These are phyloP conservation scores for Populus hybrid DNA, from an alignment of 441 rosid genomes.

Conservation along the genomic window DNA sequence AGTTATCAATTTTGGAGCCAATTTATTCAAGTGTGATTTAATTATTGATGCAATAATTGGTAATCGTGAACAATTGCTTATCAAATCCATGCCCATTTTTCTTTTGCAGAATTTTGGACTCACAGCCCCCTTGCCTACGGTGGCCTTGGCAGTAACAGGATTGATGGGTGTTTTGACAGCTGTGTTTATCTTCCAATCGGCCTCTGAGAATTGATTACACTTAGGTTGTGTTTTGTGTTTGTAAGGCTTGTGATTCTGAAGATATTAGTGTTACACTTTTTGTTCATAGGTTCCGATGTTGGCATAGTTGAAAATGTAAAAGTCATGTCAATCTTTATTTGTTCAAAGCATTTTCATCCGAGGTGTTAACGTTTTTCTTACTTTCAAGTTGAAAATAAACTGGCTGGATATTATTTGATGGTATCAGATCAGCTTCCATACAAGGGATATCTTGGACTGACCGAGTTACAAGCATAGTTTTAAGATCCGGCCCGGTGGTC, in stretches of 20 bases:
- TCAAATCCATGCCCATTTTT: background rate
- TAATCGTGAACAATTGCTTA: background rate
- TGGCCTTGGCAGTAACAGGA: conserved; percentile 81
- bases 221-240: conserved; percentile 1
- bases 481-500: no score
- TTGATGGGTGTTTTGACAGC: conserved; percentile 73
- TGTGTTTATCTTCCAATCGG: conserved; percentile 76
- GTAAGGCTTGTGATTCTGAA: conserved; percentile 22
- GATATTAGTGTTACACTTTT: conserved; percentile 18
- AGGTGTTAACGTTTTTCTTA: background rate
- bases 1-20: background rate
- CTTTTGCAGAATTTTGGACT: conserved; percentile 84
- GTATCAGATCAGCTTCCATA: background rate
- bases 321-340: conserved; percentile 5
- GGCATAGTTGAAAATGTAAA: background rate
- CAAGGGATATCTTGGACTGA: background rate
- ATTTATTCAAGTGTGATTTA: background rate
- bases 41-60: background rate
- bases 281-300: conserved; percentile 9
- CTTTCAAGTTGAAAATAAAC: background rate
- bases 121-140: conserved; percentile 65
- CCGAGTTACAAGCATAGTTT: background rate
- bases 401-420: background rate
- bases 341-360: background rate
- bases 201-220: conserved; percentile 50